Percentiles rank a stretch among this genome's conserved stretches.
These are phyloP conservation scores for Kazachstania bromeliacearum DNA, from an alignment of 805 yeast species.

Conservation along the genomic window DNA sequence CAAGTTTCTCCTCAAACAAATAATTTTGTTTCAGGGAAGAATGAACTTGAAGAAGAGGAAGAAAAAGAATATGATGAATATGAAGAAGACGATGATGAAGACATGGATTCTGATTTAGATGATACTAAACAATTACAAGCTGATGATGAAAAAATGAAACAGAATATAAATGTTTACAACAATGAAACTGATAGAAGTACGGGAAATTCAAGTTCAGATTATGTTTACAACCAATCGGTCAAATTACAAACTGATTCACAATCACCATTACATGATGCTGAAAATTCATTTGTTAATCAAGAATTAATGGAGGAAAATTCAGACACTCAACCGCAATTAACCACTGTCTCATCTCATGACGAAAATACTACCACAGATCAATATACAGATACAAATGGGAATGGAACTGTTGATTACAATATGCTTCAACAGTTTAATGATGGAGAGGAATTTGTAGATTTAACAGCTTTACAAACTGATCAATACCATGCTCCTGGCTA, in stretches of 20 bases:
- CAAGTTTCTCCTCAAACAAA: background rate
- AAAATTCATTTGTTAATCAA: background rate
- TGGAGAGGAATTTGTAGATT: slow-evolving; percentile 40
- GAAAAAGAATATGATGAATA: slow-evolving; percentile 10
- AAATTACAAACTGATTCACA: no score
- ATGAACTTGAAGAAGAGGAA: slow-evolving; percentile 2
- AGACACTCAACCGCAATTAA: slow-evolving; percentile 1
- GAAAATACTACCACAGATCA: background rate
- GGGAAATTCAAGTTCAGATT: slow-evolving; percentile 13
- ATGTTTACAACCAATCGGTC: slow-evolving; percentile 8
- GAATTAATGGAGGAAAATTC: background rate
- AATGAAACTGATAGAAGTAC: slow-evolving; percentile 25
- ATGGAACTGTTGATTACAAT: slow-evolving; percentile 8
- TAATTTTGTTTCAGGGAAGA: no score
- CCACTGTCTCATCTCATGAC: slow-evolving; percentile 1
- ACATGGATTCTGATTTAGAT: slow-evolving; percentile 5
- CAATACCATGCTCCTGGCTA: slow-evolving; percentile 61
- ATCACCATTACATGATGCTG: no score
- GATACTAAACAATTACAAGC: slow-evolving; percentile 1
- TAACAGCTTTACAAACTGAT: slow-evolving; percentile 59
- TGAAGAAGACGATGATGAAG: slow-evolving; percentile 12
- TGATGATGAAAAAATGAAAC: slow-evolving; percentile 13
- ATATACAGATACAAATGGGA: background rate
- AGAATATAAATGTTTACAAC: slow-evolving; percentile 16
- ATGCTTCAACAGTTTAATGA: slow-evolving; percentile 9